phyloP scores from a whole-genome alignment of 257 asterid species.

The Solanum pinnatisectum region DNA sequence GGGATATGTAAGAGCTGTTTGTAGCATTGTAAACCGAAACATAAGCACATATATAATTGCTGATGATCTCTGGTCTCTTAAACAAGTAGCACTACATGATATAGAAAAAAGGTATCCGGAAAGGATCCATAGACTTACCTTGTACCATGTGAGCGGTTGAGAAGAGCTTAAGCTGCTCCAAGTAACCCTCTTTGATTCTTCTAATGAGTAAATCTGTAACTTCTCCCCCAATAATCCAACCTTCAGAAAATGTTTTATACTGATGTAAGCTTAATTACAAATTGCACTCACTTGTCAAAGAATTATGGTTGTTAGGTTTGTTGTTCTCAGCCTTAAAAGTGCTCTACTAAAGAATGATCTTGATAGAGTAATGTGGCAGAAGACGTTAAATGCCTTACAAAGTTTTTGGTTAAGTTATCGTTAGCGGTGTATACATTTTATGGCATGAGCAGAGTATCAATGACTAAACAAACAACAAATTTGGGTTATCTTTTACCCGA shows the following conservation, averaged over 20 bases:
- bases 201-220: constrained; percentile 33
- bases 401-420: neutral
- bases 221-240: constrained; percentile 77
- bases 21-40: neutral
- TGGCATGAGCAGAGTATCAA: neutral
- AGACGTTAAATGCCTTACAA: neutral
- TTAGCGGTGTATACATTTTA: neutral
- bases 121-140: constrained; percentile 31
- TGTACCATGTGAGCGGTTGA: constrained; percentile 77
- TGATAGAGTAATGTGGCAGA: neutral
- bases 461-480: neutral
- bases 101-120: neutral
- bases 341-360: neutral
- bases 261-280: neutral
- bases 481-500: neutral
- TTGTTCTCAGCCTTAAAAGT: neutral
- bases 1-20: neutral
- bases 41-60: neutral
- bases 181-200: constrained; percentile 25
- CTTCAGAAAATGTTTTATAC: constrained; percentile 18
- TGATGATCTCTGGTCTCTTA: neutral
- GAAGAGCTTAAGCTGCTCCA: constrained; percentile 40
- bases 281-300: neutral
- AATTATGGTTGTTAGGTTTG: neutral
- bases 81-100: neutral